These are phyloP conservation scores for Elsinoe australis DNA, from an alignment of 2,329 filamentous ascomycete species.

Conservation along the genomic window DNA sequence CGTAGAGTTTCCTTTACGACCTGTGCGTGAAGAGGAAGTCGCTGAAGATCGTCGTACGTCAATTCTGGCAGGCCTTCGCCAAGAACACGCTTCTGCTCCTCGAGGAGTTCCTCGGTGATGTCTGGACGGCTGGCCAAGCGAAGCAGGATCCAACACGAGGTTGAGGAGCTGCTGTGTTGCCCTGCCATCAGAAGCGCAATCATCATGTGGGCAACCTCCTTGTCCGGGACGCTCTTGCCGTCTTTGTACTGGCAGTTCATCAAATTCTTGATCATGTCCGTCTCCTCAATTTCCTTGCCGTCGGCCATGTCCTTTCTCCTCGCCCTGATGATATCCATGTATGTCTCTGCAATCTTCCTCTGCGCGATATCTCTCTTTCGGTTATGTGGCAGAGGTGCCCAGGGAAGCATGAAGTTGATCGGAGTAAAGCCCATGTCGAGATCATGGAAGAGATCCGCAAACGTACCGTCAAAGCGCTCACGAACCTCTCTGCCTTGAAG, in stretches of 20 bases:
- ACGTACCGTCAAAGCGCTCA: conserved; percentile 67
- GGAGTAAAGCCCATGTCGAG: conserved; percentile 85
- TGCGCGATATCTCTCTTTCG: conserved; percentile 72
- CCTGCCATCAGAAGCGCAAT: conserved; percentile 88
- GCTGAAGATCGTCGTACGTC: conserved; percentile 67
- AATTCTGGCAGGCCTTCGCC: conserved; percentile 68
- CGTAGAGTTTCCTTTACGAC: conserved; percentile 89
- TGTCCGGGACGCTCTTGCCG: conserved; percentile 67
- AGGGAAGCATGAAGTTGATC: conserved; percentile 84
- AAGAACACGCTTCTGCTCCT: conserved; percentile 68
- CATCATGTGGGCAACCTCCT: conserved; percentile 87
- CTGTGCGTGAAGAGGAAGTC: conserved; percentile 72
- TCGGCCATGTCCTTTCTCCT: conserved; percentile 47
- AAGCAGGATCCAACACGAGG: conserved; percentile 76
- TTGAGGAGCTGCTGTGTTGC: conserved; percentile 81
- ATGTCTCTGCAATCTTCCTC: conserved; percentile 70
- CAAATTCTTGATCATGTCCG: conserved; percentile 84
- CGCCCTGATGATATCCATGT: conserved; percentile 72
- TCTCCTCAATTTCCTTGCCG: conserved; percentile 41
- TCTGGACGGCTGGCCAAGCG: conserved; percentile 70
- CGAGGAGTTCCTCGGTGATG: conserved; percentile 70
- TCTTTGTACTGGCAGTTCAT: conserved; percentile 84
- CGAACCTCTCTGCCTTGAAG: conserved; percentile 80
- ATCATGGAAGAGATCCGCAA: conserved; percentile 78
- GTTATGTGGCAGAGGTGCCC: conserved; percentile 85